These are phyloP conservation scores for Cyberlindnera mississippiensis DNA, from an alignment of 805 yeast species.

Conservation along the genomic window DNA sequence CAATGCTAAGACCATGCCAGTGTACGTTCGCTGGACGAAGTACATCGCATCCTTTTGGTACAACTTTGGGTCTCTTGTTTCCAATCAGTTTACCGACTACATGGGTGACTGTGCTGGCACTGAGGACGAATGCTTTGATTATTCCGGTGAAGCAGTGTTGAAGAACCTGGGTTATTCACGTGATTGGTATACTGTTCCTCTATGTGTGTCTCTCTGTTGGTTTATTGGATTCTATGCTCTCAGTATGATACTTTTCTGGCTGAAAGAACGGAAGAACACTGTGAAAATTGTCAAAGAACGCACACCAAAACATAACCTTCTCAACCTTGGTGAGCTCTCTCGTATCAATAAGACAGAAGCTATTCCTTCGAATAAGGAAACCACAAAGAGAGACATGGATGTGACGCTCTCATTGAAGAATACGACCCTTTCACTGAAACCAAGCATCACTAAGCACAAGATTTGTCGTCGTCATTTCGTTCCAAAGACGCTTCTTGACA, in stretches of 20 bases:
- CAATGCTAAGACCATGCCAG: conserved; percentile 71
- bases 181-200: conserved; percentile 65
- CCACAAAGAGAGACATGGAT: not conserved
- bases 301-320: conserved; percentile 1
- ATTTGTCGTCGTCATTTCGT: conserved; percentile 5
- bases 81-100: conserved; percentile 64
- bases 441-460: conserved; percentile 6
- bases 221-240: conserved; percentile 51
- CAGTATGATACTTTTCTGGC: conserved; percentile 39
- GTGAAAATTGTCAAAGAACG: conserved; percentile 22
- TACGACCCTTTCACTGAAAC: conserved; percentile 14
- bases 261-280: conserved; percentile 34
- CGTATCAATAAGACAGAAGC: too few species aligned
- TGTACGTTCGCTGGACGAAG: conserved; percentile 82
- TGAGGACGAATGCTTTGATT: conserved; percentile 41
- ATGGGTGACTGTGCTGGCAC: conserved; percentile 66
- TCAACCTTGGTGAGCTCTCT: not conserved
- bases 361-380: not conserved
- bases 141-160: conserved; percentile 52
- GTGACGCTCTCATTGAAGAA: conserved; percentile 5
- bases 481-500: conserved; percentile 23
- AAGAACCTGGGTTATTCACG: conserved; percentile 54
- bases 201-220: conserved; percentile 57
- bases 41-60: conserved; percentile 77
- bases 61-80: conserved; percentile 62